phyloP scores from a whole-genome alignment of 73 alveolate genomes.

The Paramecium sexaurelia region DNA sequence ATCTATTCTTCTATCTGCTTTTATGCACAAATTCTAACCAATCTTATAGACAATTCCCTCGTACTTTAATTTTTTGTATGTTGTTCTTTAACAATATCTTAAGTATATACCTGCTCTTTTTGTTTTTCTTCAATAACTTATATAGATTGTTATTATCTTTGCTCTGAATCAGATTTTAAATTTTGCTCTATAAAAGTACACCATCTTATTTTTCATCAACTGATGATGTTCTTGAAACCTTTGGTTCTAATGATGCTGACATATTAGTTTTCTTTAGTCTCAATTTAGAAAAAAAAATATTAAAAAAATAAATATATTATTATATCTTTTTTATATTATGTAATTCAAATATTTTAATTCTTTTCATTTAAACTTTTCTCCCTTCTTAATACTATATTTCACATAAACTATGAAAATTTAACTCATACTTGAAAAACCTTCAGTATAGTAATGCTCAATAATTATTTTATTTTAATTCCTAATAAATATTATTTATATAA shows the following conservation, averaged over 20 bases:
- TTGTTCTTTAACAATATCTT: neutral
- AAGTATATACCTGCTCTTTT: neutral
- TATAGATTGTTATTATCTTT: neutral
- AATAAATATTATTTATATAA: too few relatives aligned
- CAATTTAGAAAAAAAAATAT: neutral
- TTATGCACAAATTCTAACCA: conserved; percentile 31
- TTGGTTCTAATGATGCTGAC: neutral
- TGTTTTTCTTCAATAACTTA: conserved; percentile 15
- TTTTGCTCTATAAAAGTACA: neutral
- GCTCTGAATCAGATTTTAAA: neutral
- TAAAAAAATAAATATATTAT: neutral
- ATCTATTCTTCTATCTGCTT: conserved; percentile 1
- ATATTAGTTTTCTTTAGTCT: neutral
- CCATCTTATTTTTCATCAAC: neutral
- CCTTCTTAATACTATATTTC: neutral
- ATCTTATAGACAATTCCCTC: conserved; percentile 15
- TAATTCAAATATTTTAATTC: neutral
- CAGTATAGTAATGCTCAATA: neutral
- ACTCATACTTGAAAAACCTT: neutral
- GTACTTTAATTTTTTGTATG: conserved; percentile 7
- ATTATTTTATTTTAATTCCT: neutral
- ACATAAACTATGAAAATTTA: neutral
- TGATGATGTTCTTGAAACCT: neutral
- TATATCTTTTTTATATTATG: neutral
- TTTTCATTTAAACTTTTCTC: neutral